phyloP scores from a whole-genome alignment of 192 early-diverging fungal species.

The Coemansia sp. region DNA sequence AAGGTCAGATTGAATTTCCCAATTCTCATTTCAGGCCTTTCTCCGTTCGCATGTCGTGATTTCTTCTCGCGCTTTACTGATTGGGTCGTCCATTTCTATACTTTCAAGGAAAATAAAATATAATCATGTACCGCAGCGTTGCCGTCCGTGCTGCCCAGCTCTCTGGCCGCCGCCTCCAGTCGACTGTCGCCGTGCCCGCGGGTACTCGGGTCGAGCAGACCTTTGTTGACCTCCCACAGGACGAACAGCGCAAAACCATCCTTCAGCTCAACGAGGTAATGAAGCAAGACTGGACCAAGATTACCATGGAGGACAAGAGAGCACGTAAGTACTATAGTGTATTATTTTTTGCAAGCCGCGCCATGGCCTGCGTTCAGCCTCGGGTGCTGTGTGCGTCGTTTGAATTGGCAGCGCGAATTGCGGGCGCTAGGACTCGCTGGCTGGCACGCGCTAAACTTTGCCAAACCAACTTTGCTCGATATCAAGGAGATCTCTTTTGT shows the following conservation, averaged over 20 bases:
- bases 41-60: slow-evolving; percentile 4
- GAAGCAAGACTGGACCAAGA: slow-evolving; percentile 93
- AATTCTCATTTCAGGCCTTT: not conserved
- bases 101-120: slow-evolving; percentile 1
- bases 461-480: not conserved
- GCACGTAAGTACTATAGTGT: slow-evolving; percentile 63
- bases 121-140: slow-evolving; percentile 61
- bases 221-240: slow-evolving; percentile 66
- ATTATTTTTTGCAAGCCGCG: too few species aligned
- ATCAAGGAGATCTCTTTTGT: not conserved
- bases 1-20: not conserved
- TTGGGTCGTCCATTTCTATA: not conserved
- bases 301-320: slow-evolving; percentile 91
- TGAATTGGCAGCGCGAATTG: too few species aligned
- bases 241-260: slow-evolving; percentile 79
- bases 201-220: slow-evolving; percentile 46
- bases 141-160: slow-evolving; percentile 51
- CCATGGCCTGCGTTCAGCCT: too few species aligned
- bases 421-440: too few species aligned
- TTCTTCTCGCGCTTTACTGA: slow-evolving; percentile 7
- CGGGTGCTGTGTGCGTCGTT: too few species aligned
- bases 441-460: too few species aligned
- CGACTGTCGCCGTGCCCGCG: slow-evolving; percentile 33
- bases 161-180: slow-evolving; percentile 64
- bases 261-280: slow-evolving; percentile 77